Percentiles rank a stretch among this genome's conserved stretches.
Conservation (phyloP, 1,284 basidiomycete genomes). For the Termitomyces sp. region DNA sequence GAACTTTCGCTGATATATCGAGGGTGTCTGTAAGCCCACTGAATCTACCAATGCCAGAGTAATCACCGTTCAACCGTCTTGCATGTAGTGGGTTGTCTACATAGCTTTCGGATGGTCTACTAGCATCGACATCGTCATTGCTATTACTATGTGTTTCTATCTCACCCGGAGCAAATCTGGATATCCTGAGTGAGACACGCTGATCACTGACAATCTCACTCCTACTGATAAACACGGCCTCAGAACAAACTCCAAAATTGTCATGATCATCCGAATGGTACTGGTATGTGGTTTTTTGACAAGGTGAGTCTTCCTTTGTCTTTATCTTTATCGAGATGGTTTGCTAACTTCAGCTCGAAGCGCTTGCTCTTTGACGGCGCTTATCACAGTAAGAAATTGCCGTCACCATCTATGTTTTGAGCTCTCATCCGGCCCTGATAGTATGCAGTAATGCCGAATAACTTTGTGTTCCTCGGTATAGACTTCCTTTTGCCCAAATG, state of each 20-base stretch:
- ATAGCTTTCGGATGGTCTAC: slow-evolving; percentile 24
- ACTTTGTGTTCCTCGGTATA: slow-evolving; percentile 24
- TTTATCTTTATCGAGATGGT: too few relatives aligned
- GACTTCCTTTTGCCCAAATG: slow-evolving; percentile 23
- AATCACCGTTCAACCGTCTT: too few relatives aligned
- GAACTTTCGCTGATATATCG: slow-evolving; percentile 15
- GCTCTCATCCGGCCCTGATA: neutral
- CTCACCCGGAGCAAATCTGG: slow-evolving; percentile 22
- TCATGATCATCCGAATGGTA: slow-evolving; percentile 23
- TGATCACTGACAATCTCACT: neutral
- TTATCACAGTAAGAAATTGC: slow-evolving; percentile 20
- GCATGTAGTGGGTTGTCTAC: slow-evolving; percentile 16
- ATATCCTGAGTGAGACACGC: slow-evolving; percentile 18
- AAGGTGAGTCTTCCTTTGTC: slow-evolving; percentile 13
- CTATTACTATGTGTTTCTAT: slow-evolving; percentile 26
- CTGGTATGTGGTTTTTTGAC: slow-evolving; percentile 23
- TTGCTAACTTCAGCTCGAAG: slow-evolving; percentile 5
- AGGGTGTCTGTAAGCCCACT: slow-evolving; percentile 18
- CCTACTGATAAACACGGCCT: neutral
- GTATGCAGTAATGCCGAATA: slow-evolving; percentile 22
- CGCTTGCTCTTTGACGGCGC: slow-evolving; percentile 21
- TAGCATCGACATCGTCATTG: slow-evolving; percentile 25
- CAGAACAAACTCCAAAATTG: slow-evolving; percentile 23
- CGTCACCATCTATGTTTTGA: neutral
- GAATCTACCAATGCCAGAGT: too few relatives aligned